Evolutionary conservation across 1,139 yeast genomes (phyloP).

Genomic region (Protomyces inouyei): DNA sequence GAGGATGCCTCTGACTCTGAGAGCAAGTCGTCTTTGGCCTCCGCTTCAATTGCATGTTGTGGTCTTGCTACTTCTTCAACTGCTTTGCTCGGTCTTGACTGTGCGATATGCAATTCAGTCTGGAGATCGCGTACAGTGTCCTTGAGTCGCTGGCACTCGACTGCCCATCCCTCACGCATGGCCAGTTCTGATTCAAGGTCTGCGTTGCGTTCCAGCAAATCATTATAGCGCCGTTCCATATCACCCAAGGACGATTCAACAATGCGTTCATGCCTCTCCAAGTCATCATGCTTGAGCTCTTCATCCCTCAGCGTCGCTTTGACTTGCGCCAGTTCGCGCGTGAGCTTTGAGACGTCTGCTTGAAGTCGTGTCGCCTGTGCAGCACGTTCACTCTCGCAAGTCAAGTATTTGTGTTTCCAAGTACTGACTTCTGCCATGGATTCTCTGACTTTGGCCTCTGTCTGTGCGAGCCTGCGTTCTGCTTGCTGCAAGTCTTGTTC

Average conservation of each 20-base stretch:
- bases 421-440: slow-evolving; percentile 35
- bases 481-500: slow-evolving; percentile 38
- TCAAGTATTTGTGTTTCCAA: slow-evolving; percentile 36
- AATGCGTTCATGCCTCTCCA: slow-evolving; percentile 40
- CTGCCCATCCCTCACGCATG: slow-evolving; percentile 35
- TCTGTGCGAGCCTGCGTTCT: slow-evolving; percentile 36
- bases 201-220: slow-evolving; percentile 39
- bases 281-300: slow-evolving; percentile 42
- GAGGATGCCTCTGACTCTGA: not conserved
- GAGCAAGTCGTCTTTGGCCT: not conserved
- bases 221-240: slow-evolving; percentile 38
- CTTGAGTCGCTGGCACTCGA: slow-evolving; percentile 39
- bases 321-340: slow-evolving; percentile 34
- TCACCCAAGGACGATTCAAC: slow-evolving; percentile 37
- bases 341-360: slow-evolving; percentile 36
- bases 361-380: slow-evolving; percentile 36
- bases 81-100: not conserved
- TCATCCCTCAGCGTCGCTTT: slow-evolving; percentile 39
- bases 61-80: not conserved
- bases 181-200: slow-evolving; percentile 40
- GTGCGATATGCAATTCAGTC: slow-evolving; percentile 37
- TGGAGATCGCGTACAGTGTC: slow-evolving; percentile 40
- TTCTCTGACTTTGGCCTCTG: slow-evolving; percentile 34
- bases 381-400: slow-evolving; percentile 36
- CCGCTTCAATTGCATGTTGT: not conserved